Evolutionary conservation across 306 rosid genomes (phyloP).

Genomic region (Cicer chorassanicum): DNA sequence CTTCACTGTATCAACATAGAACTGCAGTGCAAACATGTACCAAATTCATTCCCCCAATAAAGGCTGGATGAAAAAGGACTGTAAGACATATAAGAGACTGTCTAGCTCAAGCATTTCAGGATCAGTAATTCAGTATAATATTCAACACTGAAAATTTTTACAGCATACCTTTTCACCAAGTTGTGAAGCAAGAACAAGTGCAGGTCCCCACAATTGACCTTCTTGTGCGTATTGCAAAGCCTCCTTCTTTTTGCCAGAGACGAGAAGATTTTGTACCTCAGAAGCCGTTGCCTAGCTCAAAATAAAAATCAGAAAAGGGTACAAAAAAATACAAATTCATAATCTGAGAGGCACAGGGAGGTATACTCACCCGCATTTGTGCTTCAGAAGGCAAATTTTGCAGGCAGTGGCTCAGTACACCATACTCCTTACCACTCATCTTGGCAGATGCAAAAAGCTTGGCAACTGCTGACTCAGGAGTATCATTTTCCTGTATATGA

Average conservation of each 20-base stretch:
- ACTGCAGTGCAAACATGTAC: slow-evolving; percentile 64
- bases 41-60: slow-evolving; percentile 42
- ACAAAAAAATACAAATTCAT: slow-evolving; percentile 22
- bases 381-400: slow-evolving; percentile 84
- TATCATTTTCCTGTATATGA: slow-evolving; percentile 68
- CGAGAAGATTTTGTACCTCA: slow-evolving; percentile 92
- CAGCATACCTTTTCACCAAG: slow-evolving; percentile 84
- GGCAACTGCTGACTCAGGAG: slow-evolving; percentile 82
- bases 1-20: slow-evolving; percentile 83
- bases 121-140: slow-evolving; percentile 10
- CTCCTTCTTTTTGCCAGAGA: slow-evolving; percentile 87
- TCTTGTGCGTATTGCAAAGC: slow-evolving; percentile 89
- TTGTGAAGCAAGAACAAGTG: slow-evolving; percentile 92
- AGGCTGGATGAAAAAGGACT: slow-evolving; percentile 32
- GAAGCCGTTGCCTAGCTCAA: slow-evolving; percentile 79
- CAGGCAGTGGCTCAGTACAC: slow-evolving; percentile 66
- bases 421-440: slow-evolving; percentile 58
- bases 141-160: slow-evolving; percentile 6
- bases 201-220: slow-evolving; percentile 99
- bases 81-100: slow-evolving; percentile 39
- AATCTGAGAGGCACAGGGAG: not conserved
- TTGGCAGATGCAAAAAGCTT: slow-evolving; percentile 82
- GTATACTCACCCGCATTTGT: slow-evolving; percentile 67
- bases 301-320: slow-evolving; percentile 40
- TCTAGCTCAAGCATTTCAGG: slow-evolving; percentile 39